Conservation (phyloP, 2,329 filamentous ascomycete species). For the Chaetomiaceae sp. region DNA sequence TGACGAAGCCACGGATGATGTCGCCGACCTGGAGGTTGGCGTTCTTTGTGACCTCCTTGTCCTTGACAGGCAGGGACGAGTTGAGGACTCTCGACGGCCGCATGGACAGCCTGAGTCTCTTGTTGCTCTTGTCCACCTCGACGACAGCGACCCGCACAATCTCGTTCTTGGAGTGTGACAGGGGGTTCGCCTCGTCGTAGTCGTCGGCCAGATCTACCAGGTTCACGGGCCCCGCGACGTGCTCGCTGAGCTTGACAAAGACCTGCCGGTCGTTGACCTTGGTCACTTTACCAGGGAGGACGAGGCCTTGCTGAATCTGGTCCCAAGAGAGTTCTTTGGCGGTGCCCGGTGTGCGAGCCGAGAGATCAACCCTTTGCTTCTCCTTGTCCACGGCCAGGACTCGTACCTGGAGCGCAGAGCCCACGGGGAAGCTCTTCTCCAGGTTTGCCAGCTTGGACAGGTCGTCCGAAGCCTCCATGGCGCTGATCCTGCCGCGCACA, state of each 20-base stretch:
- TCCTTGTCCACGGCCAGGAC: slow-evolving; percentile 70
- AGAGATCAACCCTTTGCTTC: slow-evolving; percentile 75
- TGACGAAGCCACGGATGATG: slow-evolving; percentile 85
- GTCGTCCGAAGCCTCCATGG: slow-evolving; percentile 84
- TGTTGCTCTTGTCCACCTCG: slow-evolving; percentile 75
- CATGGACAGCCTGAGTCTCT: slow-evolving; percentile 74
- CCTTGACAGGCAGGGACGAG: slow-evolving; percentile 74
- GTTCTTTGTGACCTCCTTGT: slow-evolving; percentile 69
- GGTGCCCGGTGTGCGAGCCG: slow-evolving; percentile 62
- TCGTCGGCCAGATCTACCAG: slow-evolving; percentile 83
- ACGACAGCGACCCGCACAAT: slow-evolving; percentile 83
- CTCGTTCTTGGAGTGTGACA: slow-evolving; percentile 75
- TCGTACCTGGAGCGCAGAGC: slow-evolving; percentile 78
- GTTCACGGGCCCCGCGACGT: slow-evolving; percentile 72
- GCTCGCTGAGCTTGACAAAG: slow-evolving; percentile 78
- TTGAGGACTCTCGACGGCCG: slow-evolving; percentile 86
- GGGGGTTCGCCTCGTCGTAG: slow-evolving; percentile 73
- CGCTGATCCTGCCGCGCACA: slow-evolving; percentile 76
- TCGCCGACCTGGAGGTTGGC: slow-evolving; percentile 73
- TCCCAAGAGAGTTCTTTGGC: slow-evolving; percentile 61
- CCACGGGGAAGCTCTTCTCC: slow-evolving; percentile 76
- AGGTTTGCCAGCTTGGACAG: slow-evolving; percentile 73
- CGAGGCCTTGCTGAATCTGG: slow-evolving; percentile 70
- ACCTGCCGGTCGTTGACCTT: slow-evolving; percentile 81
- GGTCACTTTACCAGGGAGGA: slow-evolving; percentile 78